Base-by-base conservation (phyloP, 805 yeast genomes). In the Torulaspora gathmanii region DNA sequence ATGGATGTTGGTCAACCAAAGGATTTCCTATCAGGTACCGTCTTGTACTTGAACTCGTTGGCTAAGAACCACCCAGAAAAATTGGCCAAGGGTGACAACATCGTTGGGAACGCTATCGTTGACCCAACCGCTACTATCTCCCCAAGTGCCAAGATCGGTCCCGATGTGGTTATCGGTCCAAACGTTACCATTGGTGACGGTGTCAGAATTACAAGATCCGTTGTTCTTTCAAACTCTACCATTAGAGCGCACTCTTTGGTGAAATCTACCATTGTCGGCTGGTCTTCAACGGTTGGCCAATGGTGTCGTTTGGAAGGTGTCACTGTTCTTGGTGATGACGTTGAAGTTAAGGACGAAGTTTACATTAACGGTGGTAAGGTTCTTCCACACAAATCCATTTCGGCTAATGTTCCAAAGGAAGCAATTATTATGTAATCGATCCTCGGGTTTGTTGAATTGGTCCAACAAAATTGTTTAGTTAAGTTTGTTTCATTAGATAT, bases 1-100 rank as follows among this genome's bases (percentile, higher is more conserved):
- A 93, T 93, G 99, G 99, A 93, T 72, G 97, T 93, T 59, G 99
- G 99, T 72, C 99, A 93, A 78, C 99, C 99, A 79, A 93, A 91
- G 81, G 99, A 93, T 74, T 93, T 89, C 83, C 74, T 93, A 56
- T 82, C 96, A 49, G 99, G 99, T 71, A 87, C 97, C 63, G 82
- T 89, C 60, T 76, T 91, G 55, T 93, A 90, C 79, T 78, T 93
- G 70, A 78, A 85, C 68, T 83, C 98, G 45, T 74, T 89, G 65
- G 70, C 91, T 61, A 85, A 85, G 80, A 87, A 83, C 73, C 67
- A 73, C 58, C 86, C 96, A 53, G 78, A 78, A 60, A 67, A 73
- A 57, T 80, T 90, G 67, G 78, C 82, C 50, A 64, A 78, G 40
- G 91, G 80, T 68, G 78, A 77, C 50, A 86, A 74, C 70, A 84